Base-by-base conservation (phyloP, 176 grass and related monocot genomes). In the Oryza nivara region DNA sequence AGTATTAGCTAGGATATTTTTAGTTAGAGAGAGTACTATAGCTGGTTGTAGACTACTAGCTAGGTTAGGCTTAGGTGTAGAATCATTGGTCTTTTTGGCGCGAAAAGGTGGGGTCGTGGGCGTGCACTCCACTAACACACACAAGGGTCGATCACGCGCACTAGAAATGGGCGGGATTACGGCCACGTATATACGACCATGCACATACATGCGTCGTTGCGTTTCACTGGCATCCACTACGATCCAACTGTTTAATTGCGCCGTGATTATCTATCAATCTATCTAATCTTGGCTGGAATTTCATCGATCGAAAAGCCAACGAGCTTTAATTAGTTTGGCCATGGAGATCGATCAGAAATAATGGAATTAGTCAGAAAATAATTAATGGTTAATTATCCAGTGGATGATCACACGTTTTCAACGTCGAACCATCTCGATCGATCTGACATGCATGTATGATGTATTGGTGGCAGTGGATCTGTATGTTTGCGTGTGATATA, bases 171-270 rank as follows among this genome's bases (percentile, higher is more conserved):
- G 63, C 77, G 77, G 25, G 63, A 79, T 11, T 25, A 67, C 63
- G 77, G 63, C 77, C 77, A 79, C 77, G 43, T 17, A 79, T 63
- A 25, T 16, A 79, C 61, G 23, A n/a, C 26, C 36, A 54, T 19
- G n/a, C 40, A 4, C 8, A 61, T 9, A 19, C 16, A 36, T 23
- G n/a, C 58, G 46, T 13, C 38, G 6, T 51, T 28, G 41, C 12
- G 3, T 23, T 48, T 43, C 63, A 79, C 43, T 79, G 77, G 77
- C 77, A 79, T 67, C 63, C 77, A 79, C 77, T 79, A 79, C 40
- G 20, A 41, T 32, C 6, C 1, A 61, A 63, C n/a, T n/a, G 7
- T 28, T 28, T 20, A 28, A 43, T 79, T 79, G 77, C 77, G 77
- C 63, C 77, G 65, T 79, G 77, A 79, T 79, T 12, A 15, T 79